Conservation (phyloP, 2,329 filamentous ascomycete species). For the Ascomycota sp. region DNA sequence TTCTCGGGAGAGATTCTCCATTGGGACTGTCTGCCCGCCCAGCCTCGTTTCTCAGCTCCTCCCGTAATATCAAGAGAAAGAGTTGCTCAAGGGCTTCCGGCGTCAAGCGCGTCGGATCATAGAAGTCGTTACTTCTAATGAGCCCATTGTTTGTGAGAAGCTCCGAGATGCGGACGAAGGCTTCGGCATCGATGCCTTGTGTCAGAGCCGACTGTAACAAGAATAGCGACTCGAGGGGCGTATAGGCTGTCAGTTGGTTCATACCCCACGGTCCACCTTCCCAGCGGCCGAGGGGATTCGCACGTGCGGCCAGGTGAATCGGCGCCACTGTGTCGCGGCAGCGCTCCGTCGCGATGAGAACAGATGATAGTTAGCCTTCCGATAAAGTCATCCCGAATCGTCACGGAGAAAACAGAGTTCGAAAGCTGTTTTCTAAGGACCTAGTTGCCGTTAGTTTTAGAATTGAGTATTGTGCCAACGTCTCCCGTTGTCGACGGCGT, state of each 20-base stretch:
- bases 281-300: conserved; percentile 33
- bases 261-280: conserved; percentile 35
- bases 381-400: too few species aligned
- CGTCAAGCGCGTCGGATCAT: conserved; percentile 53
- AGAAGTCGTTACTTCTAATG: conserved; percentile 48
- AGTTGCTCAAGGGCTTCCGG: conserved; percentile 62
- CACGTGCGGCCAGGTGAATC: conserved; percentile 30
- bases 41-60: conserved; percentile 42
- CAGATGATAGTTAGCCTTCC: too few species aligned
- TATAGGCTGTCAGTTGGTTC: conserved; percentile 45
- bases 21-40: conserved; percentile 17
- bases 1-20: conserved; percentile 36
- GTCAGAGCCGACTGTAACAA: conserved; percentile 61
- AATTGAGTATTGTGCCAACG: too few species aligned
- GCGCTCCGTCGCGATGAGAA: background rate
- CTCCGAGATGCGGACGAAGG: conserved; percentile 54
- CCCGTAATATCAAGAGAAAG: conserved; percentile 55
- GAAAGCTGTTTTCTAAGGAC: too few species aligned
- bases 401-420: too few species aligned
- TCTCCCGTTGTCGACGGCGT: too few species aligned
- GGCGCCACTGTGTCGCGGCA: conserved; percentile 27
- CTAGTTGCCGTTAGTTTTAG: too few species aligned
- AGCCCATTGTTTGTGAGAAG: conserved; percentile 53
- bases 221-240: conserved; percentile 67
- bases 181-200: conserved; percentile 42